These are phyloP conservation scores for Mangifera indica DNA, from an alignment of 345 rosid genomes.

Conservation along the genomic window DNA sequence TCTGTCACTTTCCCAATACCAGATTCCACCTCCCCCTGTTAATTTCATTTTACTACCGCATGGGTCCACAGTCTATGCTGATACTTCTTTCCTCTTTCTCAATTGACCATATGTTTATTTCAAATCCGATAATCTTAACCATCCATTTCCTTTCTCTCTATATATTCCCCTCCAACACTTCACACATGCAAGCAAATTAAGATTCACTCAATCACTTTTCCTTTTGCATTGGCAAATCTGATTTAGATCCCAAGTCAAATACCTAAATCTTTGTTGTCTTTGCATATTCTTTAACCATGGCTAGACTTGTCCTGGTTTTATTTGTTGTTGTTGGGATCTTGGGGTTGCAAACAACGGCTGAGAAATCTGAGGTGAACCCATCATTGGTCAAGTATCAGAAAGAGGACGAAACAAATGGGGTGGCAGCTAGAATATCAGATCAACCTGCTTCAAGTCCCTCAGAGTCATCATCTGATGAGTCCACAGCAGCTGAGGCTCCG, in stretches of 20 bases:
- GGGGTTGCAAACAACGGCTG: slow-evolving; percentile 31
- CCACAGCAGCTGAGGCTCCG: slow-evolving; percentile 39
- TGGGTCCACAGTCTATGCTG: background rate
- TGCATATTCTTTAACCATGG: slow-evolving; percentile 5
- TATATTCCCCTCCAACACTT: background rate
- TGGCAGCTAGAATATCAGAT: slow-evolving; percentile 19
- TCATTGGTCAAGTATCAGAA: slow-evolving; percentile 12
- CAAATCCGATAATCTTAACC: background rate
- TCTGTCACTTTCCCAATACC: background rate
- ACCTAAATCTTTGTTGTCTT: background rate
- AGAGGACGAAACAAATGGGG: slow-evolving; percentile 5
- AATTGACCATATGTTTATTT: background rate
- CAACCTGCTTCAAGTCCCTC: slow-evolving; percentile 19
- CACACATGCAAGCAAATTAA: background rate
- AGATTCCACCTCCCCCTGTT: background rate
- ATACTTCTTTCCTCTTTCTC: slow-evolving; percentile 11
- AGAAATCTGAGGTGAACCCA: slow-evolving; percentile 20
- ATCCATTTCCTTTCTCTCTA: slow-evolving; percentile 7
- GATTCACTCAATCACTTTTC: background rate
- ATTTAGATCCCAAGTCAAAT: background rate
- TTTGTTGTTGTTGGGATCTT: slow-evolving; percentile 31
- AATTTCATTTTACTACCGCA: background rate
- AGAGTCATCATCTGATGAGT: slow-evolving; percentile 5
- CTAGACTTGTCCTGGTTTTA: slow-evolving; percentile 24
- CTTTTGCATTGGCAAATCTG: background rate